Evolutionary conservation across 331 rosid genomes (phyloP).

Genomic region (Malus hybrid): DNA sequence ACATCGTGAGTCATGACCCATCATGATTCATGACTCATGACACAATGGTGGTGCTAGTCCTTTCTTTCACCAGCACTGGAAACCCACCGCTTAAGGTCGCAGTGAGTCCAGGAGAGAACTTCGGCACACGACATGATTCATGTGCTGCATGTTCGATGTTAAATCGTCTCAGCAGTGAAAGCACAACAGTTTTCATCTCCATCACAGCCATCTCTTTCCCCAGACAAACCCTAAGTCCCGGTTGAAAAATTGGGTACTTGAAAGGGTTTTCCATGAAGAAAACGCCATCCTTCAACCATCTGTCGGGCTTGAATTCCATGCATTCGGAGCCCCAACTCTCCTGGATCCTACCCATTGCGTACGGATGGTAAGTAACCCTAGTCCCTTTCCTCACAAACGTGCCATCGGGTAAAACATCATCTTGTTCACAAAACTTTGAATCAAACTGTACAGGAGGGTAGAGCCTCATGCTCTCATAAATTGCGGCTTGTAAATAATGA

Average conservation of each 20-base stretch:
- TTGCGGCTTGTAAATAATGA: constrained; percentile 53
- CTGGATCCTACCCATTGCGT: constrained; percentile 66
- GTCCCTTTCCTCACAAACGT: constrained; percentile 50
- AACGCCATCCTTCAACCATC: constrained; percentile 49
- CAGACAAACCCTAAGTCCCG: constrained; percentile 63
- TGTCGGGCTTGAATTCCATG: constrained; percentile 48
- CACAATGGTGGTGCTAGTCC: not conserved
- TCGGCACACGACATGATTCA: constrained; percentile 11
- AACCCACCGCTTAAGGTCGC: constrained; percentile 60
- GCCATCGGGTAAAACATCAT: constrained; percentile 70
- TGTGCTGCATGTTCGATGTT: constrained; percentile 9
- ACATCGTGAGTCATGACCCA: not conserved
- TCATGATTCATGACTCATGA: not conserved
- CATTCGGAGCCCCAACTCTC: constrained; percentile 69
- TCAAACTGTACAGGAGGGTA: constrained; percentile 75
- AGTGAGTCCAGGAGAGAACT: constrained; percentile 73
- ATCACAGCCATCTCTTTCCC: constrained; percentile 77
- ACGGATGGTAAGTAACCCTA: constrained; percentile 78
- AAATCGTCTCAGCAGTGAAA: constrained; percentile 41
- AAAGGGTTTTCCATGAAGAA: constrained; percentile 35
- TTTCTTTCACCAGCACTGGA: constrained; percentile 36
- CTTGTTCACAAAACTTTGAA: constrained; percentile 53
- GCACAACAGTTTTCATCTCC: constrained; percentile 47
- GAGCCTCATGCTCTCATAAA: constrained; percentile 63
- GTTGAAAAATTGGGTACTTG: constrained; percentile 71